Base-by-base conservation (phyloP, 2,329 filamentous ascomycete genomes). In the Ophiosphaerella korrae region DNA sequence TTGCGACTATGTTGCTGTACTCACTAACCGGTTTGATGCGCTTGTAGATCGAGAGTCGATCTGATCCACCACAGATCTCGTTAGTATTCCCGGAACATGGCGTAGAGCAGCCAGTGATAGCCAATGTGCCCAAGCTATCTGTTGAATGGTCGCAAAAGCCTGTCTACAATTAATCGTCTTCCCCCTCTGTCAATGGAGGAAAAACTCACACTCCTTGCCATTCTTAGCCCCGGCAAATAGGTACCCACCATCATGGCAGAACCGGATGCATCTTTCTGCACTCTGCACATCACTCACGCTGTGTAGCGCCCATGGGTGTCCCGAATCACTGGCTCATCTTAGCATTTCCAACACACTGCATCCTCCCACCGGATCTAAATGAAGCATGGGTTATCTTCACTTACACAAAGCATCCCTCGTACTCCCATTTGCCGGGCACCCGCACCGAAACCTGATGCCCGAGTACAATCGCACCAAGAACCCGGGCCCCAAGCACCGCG, bases 211-310 rank as follows among this genome's bases (percentile, higher is more conserved):
- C 47, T 71, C 68, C 21, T 52, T 56, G 26, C 56, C 52, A 47
- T 71, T 70, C 42, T 74, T 68, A 21, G 67, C 64, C 21, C 70
- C 71, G 12, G 71, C 68, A 42, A 67, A 55, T 23, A 45, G 41
- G 52, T 66, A 74, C 1, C 65, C 71, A 23, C 48, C 55, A 0
- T 45, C 35, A 33, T 50, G n/a, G 45, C 72, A 74, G 16, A 53
- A 63, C 1, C 51, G 42, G 31, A 69, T 60, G 45, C 72, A 74
- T 14, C 51, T 53, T 44, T 55, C 62, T 11, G 70, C 64, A 3
- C 60, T 69, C 53, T 69, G 66, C 24, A 55, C 61, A 5, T 49
- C 52, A 24, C 50, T 43, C 29, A 49, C 51, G 36, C 38, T 48
- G 16, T 48, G 33, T 12, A 67, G 51, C 7, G 62, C 57, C 37